Evolutionary conservation across 371 early-diverging fungal species (phyloP).

Genomic region (Capillidium heterosporum): DNA sequence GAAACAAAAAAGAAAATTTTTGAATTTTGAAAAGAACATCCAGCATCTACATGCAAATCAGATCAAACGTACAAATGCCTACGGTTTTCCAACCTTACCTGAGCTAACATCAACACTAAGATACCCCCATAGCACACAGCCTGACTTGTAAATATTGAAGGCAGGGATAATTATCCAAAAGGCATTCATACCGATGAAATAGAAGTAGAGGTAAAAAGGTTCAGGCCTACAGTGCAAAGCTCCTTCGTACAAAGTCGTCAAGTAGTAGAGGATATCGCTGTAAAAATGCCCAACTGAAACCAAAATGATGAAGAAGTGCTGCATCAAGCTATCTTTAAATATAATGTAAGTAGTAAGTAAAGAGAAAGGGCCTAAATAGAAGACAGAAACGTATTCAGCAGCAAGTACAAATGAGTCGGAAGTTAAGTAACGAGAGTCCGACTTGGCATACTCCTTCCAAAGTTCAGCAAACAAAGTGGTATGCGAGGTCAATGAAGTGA

Average conservation of each 20-base stretch:
- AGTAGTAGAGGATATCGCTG: slow-evolving; percentile 52
- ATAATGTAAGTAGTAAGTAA: slow-evolving; percentile 43
- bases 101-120: too few species aligned
- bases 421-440: slow-evolving; percentile 73
- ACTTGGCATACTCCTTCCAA: slow-evolving; percentile 84
- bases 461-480: slow-evolving; percentile 45
- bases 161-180: slow-evolving; percentile 53
- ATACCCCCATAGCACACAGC: too few species aligned
- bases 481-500: slow-evolving; percentile 38
- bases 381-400: slow-evolving; percentile 15
- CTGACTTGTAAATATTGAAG: slow-evolving; percentile 14
- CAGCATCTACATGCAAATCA: too few species aligned
- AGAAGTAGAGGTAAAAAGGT: slow-evolving; percentile 55
- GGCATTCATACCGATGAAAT: slow-evolving; percentile 49
- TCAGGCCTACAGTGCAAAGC: slow-evolving; percentile 39
- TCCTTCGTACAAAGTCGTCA: slow-evolving; percentile 38
- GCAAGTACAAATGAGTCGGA: slow-evolving; percentile 43
- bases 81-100: too few species aligned
- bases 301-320: slow-evolving; percentile 48
- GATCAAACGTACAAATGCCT: too few species aligned
- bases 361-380: slow-evolving; percentile 60
- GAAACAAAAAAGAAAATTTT: too few species aligned
- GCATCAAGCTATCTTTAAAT: slow-evolving; percentile 26
- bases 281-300: slow-evolving; percentile 56
- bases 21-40: too few species aligned